Evolutionary conservation across 148 eudicot species (phyloP).

Genomic region (Fallopia convolvulus): DNA sequence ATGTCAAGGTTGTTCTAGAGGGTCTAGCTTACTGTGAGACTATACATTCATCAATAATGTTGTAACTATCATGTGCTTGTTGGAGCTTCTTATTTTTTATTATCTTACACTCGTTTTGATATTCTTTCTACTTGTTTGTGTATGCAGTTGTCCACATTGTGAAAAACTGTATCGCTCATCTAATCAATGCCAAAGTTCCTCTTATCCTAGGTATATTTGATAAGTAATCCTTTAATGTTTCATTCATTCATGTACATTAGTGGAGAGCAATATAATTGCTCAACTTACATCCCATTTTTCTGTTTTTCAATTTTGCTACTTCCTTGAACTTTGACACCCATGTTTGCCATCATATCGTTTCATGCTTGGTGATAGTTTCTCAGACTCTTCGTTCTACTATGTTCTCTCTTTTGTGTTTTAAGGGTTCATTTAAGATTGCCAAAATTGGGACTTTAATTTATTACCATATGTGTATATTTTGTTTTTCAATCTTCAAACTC

Average conservation of each 20-base stretch:
- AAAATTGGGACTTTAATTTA: background rate
- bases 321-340: background rate
- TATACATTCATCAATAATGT: background rate
- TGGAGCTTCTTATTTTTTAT: background rate
- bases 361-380: background rate
- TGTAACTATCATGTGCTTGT: background rate
- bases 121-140: conserved; percentile 15
- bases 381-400: background rate
- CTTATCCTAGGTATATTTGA: conserved; percentile 64
- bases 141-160: conserved; percentile 84
- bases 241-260: background rate
- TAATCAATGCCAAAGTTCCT: conserved; percentile 68
- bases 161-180: conserved; percentile 76
- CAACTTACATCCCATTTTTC: background rate
- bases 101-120: conserved; percentile 9
- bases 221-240: background rate
- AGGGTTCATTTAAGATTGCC: background rate
- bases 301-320: background rate
- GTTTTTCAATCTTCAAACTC: background rate
- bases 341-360: background rate
- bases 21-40: background rate
- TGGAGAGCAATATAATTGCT: background rate
- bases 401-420: background rate
- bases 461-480: background rate
- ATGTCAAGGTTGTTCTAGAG: background rate